Base-by-base conservation (phyloP, 2,329 filamentous ascomycete genomes). In the Pseudonectria foliicola region DNA sequence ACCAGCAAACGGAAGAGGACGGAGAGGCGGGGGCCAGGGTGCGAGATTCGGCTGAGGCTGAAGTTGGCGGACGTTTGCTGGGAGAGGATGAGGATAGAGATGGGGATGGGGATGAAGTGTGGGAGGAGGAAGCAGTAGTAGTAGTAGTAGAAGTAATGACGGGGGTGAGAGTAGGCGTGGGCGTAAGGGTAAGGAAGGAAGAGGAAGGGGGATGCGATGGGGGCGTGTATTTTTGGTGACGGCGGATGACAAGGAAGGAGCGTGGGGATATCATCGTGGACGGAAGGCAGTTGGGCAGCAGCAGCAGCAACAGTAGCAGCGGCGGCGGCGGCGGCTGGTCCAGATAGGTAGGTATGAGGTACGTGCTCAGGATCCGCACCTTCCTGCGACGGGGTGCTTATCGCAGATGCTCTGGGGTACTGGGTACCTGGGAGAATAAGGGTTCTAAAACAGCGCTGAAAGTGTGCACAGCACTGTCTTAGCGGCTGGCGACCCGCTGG, bases 261-360 rank as follows among this genome's bases (percentile, higher is more conserved):
- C 49, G 49, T 51, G 49, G 49, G 40, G 49, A 51, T 48, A 53
- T 44, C 49, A 53, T 52, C 18, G 38, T 47, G 49, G 44, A 41
- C 41, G 46, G 37, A 43, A 40, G 5, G 5, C 25, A 13, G 13
- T 13, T 13, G 25, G 25, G 25, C 25, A n/a, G 12, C n/a, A n/a
- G n/a, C n/a, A n/a, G n/a, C n/a, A n/a, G n/a, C n/a, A n/a, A n/a
- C n/a, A n/a, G n/a, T n/a, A n/a, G n/a, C n/a, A n/a, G n/a, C n/a
- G n/a, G n/a, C n/a, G n/a, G n/a, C n/a, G n/a, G n/a, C n/a, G n/a
- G n/a, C n/a, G n/a, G n/a, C n/a, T n/a, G n/a, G n/a, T n/a, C n/a
- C n/a, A n/a, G n/a, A n/a, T n/a, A n/a, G n/a, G n/a, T n/a, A n/a
- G n/a, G n/a, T n/a, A n/a, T n/a, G n/a, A n/a, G n/a, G n/a, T n/a